Percentiles rank a stretch among this genome's conserved stretches.
phyloP scores from a whole-genome alignment of 305 asterid species.

The Ajuga reptans region DNA sequence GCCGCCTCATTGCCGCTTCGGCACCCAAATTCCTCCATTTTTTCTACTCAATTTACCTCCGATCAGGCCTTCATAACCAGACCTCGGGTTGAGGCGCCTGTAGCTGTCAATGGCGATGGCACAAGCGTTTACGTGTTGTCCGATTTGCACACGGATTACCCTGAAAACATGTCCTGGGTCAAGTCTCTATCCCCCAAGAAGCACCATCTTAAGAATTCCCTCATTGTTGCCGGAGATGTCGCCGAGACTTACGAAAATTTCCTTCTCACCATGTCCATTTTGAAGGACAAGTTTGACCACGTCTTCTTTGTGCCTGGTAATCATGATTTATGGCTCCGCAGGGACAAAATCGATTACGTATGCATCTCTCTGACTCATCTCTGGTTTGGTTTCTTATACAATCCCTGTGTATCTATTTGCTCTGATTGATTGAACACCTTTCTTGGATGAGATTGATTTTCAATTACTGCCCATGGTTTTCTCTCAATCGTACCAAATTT shows the following conservation, averaged over 20 bases:
- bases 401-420: no score
- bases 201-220: conserved; percentile 37
- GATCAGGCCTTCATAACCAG: conserved; percentile 23
- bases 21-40: neutral
- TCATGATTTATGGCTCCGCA: conserved; percentile 82
- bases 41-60: conserved; percentile 18
- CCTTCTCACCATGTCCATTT: conserved; percentile 49
- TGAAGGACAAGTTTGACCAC: conserved; percentile 55
- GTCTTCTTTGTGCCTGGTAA: conserved; percentile 83
- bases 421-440: neutral
- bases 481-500: neutral
- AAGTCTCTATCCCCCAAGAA: conserved; percentile 30
- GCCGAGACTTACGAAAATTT: conserved; percentile 66
- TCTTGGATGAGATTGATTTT: neutral
- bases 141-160: conserved; percentile 74
- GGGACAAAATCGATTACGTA: conserved; percentile 41
- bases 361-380: conserved; percentile 3
- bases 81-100: conserved; percentile 34
- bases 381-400: neutral
- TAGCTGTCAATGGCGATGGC: conserved; percentile 8
- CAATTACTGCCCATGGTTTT: neutral
- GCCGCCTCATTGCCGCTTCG: conserved; percentile 20
- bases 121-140: conserved; percentile 58
- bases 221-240: conserved; percentile 85
- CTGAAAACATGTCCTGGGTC: conserved; percentile 68